Percentiles rank a stretch among this genome's conserved stretches.
phyloP scores from a whole-genome alignment of 257 asterid species.

The Catharanthus roseus region DNA sequence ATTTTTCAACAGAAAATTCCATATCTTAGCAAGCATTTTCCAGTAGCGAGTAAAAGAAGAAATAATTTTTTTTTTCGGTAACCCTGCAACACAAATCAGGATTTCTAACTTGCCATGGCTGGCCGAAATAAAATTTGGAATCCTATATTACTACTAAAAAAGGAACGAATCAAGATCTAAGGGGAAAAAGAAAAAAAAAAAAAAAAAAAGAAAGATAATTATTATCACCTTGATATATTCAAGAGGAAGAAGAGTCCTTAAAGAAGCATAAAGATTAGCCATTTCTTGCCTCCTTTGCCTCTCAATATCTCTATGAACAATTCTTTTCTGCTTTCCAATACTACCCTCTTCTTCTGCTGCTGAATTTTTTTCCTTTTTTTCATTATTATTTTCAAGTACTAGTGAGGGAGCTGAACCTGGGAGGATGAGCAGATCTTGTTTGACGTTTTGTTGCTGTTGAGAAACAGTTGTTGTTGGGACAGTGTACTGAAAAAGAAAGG shows the following conservation, averaged over 20 bases:
- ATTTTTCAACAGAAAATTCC: no score
- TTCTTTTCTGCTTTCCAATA: constrained; percentile 16
- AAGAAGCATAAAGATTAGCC: constrained; percentile 32
- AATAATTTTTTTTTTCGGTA: no score
- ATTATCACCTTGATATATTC: constrained; percentile 31
- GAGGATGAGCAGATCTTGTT: constrained; percentile 19
- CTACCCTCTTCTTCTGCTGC: no score
- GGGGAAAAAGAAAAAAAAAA: no score
- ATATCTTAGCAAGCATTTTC: no score
- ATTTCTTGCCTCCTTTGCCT: constrained; percentile 47
- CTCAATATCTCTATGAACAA: constrained; percentile 29
- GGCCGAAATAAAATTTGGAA: background rate
- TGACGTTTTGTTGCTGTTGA: constrained; percentile 11
- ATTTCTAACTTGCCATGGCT: no score
- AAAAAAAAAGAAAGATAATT: background rate
- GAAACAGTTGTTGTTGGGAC: background rate
- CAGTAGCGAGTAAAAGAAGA: no score
- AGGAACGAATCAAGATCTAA: background rate
- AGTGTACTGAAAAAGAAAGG: constrained; percentile 2
- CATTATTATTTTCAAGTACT: background rate
- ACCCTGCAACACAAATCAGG: no score
- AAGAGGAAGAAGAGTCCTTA: constrained; percentile 32
- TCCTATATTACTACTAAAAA: background rate
- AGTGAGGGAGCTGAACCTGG: constrained; percentile 4
- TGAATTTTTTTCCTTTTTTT: background rate